Percentiles rank a stretch among this genome's conserved stretches.
These are phyloP conservation scores for Breynia disticha DNA, from an alignment of 441 rosid genomes.

Conservation along the genomic window DNA sequence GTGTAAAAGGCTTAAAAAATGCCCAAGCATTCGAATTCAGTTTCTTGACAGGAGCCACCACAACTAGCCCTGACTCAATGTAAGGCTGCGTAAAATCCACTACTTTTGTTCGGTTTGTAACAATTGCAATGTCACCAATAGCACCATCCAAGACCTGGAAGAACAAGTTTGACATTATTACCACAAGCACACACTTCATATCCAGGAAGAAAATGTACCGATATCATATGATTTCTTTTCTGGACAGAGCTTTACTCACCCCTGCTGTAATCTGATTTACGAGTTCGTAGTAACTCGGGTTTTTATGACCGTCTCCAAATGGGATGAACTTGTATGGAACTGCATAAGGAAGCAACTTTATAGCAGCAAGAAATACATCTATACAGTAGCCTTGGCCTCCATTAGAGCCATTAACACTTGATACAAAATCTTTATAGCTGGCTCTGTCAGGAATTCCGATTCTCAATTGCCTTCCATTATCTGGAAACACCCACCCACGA, in stretches of 20 bases:
- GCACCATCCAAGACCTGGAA: constrained; percentile 76
- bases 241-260: constrained; percentile 32
- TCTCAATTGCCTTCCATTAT: constrained; percentile 64
- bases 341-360: constrained; percentile 67
- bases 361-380: constrained; percentile 69
- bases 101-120: constrained; percentile 55
- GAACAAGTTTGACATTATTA: constrained; percentile 12
- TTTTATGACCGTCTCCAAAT: constrained; percentile 63
- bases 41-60: constrained; percentile 73
- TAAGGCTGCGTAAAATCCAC: constrained; percentile 92
- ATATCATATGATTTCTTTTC: background rate
- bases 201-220: background rate
- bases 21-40: constrained; percentile 58
- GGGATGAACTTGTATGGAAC: constrained; percentile 67
- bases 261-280: constrained; percentile 45
- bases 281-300: constrained; percentile 60
- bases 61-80: constrained; percentile 89
- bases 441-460: constrained; percentile 75
- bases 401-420: constrained; percentile 31
- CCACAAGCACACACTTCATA: background rate
- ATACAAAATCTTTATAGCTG: constrained; percentile 51
- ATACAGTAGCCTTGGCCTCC: constrained; percentile 65
- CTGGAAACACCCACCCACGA: constrained; percentile 94
- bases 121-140: constrained; percentile 78
- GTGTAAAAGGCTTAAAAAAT: constrained; percentile 74